Evolutionary conservation across 306 rosid genomes (phyloP).

Genomic region (Abrus precatorius): DNA sequence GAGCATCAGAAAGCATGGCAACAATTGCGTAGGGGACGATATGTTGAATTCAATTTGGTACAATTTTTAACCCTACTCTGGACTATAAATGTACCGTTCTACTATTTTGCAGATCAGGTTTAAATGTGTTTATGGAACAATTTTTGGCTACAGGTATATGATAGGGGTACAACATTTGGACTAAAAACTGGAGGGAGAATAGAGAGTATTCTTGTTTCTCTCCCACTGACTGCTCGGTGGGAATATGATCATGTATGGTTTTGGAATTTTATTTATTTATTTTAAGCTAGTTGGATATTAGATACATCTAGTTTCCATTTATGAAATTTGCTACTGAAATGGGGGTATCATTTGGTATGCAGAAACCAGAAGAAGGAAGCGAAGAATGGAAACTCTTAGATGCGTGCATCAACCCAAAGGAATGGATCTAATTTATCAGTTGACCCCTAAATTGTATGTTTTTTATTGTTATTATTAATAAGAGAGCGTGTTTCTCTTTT

Average conservation of each 20-base stretch:
- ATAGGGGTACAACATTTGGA: slow-evolving; percentile 97
- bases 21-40: slow-evolving; percentile 93
- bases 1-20: slow-evolving; percentile 95
- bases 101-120: slow-evolving; percentile 7
- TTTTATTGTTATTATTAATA: neutral
- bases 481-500: slow-evolving; percentile 37
- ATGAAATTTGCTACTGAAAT: slow-evolving; percentile 29
- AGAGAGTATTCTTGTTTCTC: slow-evolving; percentile 98
- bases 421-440: slow-evolving; percentile 71
- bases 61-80: slow-evolving; percentile 31
- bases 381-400: slow-evolving; percentile 96
- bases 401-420: slow-evolving; percentile 97
- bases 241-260: slow-evolving; percentile 90
- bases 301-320: slow-evolving; percentile 15
- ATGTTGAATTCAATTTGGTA: slow-evolving; percentile 97
- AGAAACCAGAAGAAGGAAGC: slow-evolving; percentile 98
- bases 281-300: slow-evolving; percentile 15
- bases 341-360: slow-evolving; percentile 47
- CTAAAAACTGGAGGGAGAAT: slow-evolving; percentile 98
- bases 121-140: neutral
- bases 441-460: neutral
- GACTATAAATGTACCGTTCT: neutral
- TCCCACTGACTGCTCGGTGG: slow-evolving; percentile 97
- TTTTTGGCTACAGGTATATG: slow-evolving; percentile 74
- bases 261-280: slow-evolving; percentile 8